Base-by-base conservation (phyloP, 768 basidiomycete species). In the Podaxis sp. region DNA sequence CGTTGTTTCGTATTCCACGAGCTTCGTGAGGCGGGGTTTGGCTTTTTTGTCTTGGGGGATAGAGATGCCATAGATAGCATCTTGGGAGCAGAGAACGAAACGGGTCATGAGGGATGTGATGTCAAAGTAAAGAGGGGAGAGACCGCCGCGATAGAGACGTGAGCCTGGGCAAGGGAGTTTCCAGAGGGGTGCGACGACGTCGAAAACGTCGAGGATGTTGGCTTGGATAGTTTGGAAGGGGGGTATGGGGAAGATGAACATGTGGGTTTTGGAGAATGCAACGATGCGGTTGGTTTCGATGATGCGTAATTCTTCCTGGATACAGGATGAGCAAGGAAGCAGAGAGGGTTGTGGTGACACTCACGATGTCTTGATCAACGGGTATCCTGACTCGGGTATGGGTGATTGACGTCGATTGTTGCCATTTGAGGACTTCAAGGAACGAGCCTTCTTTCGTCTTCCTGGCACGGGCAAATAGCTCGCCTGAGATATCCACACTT, bases 41-140 rank as follows among this genome's bases (percentile, higher is more conserved):
- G 61, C 54, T 40, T 56, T 49, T 40, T 56, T 47, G 46, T 62
- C 61, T 19, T 55, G 43, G 6, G 61, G 61, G n/a, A 62, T 56
- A 8, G 61, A 62, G 54, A 62, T 62, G n/a, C 61, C 61, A 25
- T 62, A 62, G 46, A 62, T 62, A 25, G 54, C 61, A n/a, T 62
- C 61, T 38, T 55, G 54, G 12, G 61, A 36, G 24, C 61, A 62
- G 3, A 62, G 37, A 36, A 56, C 61, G 17, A 62, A 62, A 19
- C 61, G 61, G 5, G 61, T 62, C 61, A 62, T 62, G 19, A 50
- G 61, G 25, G 46, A 40, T 50, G 47, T 13, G n/a, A 12, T 54
- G 7, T 62, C 61, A 12, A 55, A 62, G 36, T 55, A 62, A 17
- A 56, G 33, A n/a, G 61, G 54, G 6, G 61, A 62, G 54, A 62